Evolutionary conservation across 305 asterid genomes (phyloP), one percentile per base, ranked within the genome.

Genomic region (Fraxinus dipetala): DNA sequence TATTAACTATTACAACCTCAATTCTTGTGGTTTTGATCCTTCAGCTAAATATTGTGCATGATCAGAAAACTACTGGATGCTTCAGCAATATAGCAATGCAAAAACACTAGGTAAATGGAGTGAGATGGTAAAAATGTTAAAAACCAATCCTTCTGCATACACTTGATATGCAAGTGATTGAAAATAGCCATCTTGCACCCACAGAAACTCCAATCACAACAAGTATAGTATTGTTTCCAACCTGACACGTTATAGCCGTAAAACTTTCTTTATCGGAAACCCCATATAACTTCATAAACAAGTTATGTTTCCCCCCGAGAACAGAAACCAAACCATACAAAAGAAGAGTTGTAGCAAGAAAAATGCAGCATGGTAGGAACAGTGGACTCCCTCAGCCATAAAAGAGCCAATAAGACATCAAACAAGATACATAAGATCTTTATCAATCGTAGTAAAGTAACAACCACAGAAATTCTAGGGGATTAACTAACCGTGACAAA

Each of bases 401-500:
- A 32, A 74, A 77, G 28, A 18, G 67, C 67, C 31, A 59, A 59
- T 8, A 20, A 59, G 30, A 59, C 30, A 8, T 56, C 61, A 40
- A 38, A 75, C 75, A 45, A 61, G 43, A 72, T 3, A 16, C 59
- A 28, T 67, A 79, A n/a, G 67, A 76, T 75, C 45, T 65, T 45
- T 51, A 75, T 36, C 31, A 20, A 11, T 76, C 34, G 26, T n/a
- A 54, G 65, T 54, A 18, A 18, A 5, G 13, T 48, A 78, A 69
- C 69, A 76, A 59, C 24, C 30, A 18, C 20, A 36, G 56, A 48
- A 83, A 59, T 36, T 65, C 38, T 38, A 84, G 83, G 74, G 78
- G 75, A 74, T 78, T 72, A 65, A 89, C 98, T 81, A 56, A 95
- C 98, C 94, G 97, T 94, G 87, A 96, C 98, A 87, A 90, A 87